These are phyloP conservation scores for Penicillium ochrochloron DNA, from an alignment of 495 filamentous ascomycete species.

Conservation along the genomic window DNA sequence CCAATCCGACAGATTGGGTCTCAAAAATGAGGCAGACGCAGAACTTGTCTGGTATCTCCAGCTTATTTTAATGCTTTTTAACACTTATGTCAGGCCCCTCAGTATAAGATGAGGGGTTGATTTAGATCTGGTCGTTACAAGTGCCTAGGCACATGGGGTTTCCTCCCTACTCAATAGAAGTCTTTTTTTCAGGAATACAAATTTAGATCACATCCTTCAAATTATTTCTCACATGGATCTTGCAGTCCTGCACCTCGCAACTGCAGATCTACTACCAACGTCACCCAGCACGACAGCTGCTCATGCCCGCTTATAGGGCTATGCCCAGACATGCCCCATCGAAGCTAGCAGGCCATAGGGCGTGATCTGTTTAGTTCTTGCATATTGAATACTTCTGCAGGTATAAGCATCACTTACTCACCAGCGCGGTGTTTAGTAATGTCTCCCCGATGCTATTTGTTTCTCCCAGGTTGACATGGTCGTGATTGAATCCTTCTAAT, in stretches of 20 bases:
- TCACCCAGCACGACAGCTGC: neutral
- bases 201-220: neutral
- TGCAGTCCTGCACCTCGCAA: neutral
- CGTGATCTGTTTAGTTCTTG: conserved; percentile 4
- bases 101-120: neutral
- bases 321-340: neutral
- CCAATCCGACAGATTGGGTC: conserved; percentile 22
- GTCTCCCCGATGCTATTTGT: neutral
- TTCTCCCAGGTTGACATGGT: neutral
- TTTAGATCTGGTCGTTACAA: conserved; percentile 27
- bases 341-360: neutral
- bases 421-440: neutral
- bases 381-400: neutral
- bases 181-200: neutral
- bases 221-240: neutral
- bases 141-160: conserved; percentile 6
- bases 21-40: conserved; percentile 7
- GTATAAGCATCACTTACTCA: neutral
- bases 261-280: neutral
- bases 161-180: neutral
- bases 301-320: neutral
- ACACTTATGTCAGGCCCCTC: neutral
- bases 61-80: neutral
- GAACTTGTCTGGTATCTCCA: neutral
- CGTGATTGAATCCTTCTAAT: neutral